Evolutionary conservation across 208 protist genomes (phyloP).

Genomic region (Acanthamoeba triangularis): DNA sequence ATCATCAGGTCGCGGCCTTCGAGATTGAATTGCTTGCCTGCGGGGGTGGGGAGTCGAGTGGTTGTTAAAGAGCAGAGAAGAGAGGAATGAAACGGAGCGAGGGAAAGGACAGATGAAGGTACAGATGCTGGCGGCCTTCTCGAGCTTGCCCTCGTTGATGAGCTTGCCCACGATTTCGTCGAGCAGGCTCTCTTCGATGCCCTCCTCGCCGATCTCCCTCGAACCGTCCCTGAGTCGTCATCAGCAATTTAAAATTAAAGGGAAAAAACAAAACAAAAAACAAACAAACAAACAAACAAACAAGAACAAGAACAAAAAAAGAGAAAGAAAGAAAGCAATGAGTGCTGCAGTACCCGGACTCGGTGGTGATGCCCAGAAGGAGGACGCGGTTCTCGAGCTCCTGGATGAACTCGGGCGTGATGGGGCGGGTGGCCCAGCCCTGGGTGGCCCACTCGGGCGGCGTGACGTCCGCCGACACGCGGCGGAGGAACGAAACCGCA

Average conservation of each 20-base stretch:
- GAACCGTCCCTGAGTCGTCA: neutral
- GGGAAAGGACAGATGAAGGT: neutral
- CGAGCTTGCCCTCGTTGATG: conserved; percentile 47
- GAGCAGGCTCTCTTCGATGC: conserved; percentile 48
- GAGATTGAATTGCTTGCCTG: conserved; percentile 60
- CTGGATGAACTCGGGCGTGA: conserved; percentile 66
- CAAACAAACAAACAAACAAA: neutral
- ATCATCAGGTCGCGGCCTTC: conserved; percentile 50
- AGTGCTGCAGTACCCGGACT: neutral
- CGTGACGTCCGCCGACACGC: neutral
- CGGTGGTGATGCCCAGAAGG: conserved; percentile 40
- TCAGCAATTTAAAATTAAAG: neutral
- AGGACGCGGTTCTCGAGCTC: conserved; percentile 71
- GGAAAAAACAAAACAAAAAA: neutral
- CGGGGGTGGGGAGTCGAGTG: no score
- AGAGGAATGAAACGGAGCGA: no score
- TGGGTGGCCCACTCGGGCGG: conserved; percentile 13
- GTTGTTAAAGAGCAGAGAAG: neutral
- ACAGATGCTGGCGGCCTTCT: conserved; percentile 64
- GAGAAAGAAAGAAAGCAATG: neutral
- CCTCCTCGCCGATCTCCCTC: neutral
- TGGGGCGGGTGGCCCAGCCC: conserved; percentile 19
- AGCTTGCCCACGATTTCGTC: conserved; percentile 59
- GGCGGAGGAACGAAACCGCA: neutral
- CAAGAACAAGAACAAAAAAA: neutral